Conservation (phyloP, 176 grass and related monocot species). For the Juncus inflexus region DNA sequence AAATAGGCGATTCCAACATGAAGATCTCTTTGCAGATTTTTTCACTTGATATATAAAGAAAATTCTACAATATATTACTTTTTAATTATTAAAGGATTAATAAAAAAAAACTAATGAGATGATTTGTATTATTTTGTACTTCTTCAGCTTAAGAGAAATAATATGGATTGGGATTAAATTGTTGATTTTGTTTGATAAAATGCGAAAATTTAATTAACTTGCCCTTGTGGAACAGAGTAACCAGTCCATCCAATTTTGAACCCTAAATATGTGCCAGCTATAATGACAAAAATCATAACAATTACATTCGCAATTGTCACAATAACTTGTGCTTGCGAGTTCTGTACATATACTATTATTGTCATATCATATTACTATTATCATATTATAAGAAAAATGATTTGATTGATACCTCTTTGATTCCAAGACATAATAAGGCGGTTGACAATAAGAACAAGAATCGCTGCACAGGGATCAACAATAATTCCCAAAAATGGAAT, state of each 20-base stretch:
- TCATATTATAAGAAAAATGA: neutral
- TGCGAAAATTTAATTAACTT: too few species aligned
- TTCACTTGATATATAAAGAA: constrained; percentile 67
- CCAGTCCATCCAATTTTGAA: constrained; percentile 83
- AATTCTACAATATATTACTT: too few species aligned
- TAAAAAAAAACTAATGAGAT: too few species aligned
- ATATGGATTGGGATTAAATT: too few species aligned
- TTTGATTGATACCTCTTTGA: constrained; percentile 56
- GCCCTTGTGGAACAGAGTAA: constrained; percentile 66
- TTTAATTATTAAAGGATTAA: too few species aligned
- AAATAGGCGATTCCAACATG: constrained; percentile 65
- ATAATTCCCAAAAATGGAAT: constrained; percentile 62
- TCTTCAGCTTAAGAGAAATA: too few species aligned
- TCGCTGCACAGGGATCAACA: constrained; percentile 73
- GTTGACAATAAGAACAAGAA: constrained; percentile 69
- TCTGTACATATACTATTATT: constrained; percentile 29
- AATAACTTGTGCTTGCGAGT: constrained; percentile 57
- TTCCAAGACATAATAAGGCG: constrained; percentile 56
- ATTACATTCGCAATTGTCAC: constrained; percentile 61
- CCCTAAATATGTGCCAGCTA: constrained; percentile 67
- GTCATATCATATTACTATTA: neutral
- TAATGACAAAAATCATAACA: constrained; percentile 83
- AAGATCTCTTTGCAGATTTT: constrained; percentile 72
- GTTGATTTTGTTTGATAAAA: too few species aligned
- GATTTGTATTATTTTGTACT: constrained; percentile 29